Conservation (phyloP, 345 rosid genomes). For the Citrus mangshanensis region DNA sequence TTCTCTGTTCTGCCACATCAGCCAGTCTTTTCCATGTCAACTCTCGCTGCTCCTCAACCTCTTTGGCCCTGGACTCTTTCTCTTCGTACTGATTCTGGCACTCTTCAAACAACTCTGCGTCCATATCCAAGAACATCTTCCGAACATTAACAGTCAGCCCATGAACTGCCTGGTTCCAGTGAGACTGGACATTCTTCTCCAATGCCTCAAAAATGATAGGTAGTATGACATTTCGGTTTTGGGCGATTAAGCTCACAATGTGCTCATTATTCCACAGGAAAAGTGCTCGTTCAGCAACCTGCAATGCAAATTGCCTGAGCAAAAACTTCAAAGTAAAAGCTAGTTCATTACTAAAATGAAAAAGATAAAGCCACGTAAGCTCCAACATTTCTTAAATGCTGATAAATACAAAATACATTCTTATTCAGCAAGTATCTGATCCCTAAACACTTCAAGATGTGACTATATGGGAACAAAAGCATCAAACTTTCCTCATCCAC, state of each 20-base stretch:
- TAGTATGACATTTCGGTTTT: slow-evolving; percentile 57
- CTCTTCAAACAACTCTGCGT: slow-evolving; percentile 67
- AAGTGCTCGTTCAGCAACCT: slow-evolving; percentile 89
- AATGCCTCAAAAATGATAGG: slow-evolving; percentile 72
- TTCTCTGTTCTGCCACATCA: slow-evolving; percentile 56
- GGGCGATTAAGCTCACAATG: slow-evolving; percentile 69
- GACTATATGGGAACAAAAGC: neutral
- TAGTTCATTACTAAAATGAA: neutral
- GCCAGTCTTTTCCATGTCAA: slow-evolving; percentile 77
- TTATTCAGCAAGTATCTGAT: neutral
- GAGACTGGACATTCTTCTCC: slow-evolving; percentile 71
- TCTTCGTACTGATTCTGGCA: slow-evolving; percentile 64
- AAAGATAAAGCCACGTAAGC: neutral
- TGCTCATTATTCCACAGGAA: slow-evolving; percentile 96
- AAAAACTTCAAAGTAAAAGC: slow-evolving; percentile 3
- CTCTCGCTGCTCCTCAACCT: slow-evolving; percentile 66
- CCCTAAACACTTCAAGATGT: neutral
- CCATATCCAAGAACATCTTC: slow-evolving; percentile 91
- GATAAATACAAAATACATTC: neutral
- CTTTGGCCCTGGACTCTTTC: slow-evolving; percentile 54
- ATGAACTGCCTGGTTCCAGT: slow-evolving; percentile 89
- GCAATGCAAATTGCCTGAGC: slow-evolving; percentile 26
- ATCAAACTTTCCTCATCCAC: neutral
- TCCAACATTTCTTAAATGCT: neutral
- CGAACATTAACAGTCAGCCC: slow-evolving; percentile 72